A percentile compares a stretch with the other conserved stretches of the same genome.
Conservation (phyloP, 163 green algal genomes). For the Smithsoniella earleae region DNA sequence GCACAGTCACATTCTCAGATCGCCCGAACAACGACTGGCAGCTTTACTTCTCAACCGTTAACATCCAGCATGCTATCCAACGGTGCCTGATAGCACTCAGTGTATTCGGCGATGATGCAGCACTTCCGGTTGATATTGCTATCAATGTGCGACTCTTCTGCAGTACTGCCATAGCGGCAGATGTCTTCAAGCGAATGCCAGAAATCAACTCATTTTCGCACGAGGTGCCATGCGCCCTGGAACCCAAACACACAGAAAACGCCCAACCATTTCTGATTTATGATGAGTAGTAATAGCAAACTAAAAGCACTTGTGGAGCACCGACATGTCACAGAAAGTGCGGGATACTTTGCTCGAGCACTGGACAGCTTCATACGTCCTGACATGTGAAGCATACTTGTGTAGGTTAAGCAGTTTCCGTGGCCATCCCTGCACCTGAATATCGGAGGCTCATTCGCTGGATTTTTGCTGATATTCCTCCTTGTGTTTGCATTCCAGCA, state of each 20-base stretch:
- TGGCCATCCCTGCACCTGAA: constrained; percentile 13
- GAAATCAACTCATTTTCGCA: too few relatives aligned
- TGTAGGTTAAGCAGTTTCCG: constrained; percentile 10
- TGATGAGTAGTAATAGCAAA: too few relatives aligned
- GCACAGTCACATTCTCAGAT: background rate
- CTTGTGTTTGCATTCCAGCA: constrained; percentile 26
- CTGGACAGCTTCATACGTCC: too few relatives aligned
- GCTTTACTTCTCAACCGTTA: background rate
- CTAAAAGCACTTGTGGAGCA: too few relatives aligned
- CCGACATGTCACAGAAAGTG: too few relatives aligned
- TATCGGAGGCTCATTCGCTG: background rate
- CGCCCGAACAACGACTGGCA: constrained; percentile 5
- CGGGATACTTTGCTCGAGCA: too few relatives aligned
- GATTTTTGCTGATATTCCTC: constrained; percentile 24
- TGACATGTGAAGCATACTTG: too few relatives aligned
- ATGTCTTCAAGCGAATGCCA: too few relatives aligned
- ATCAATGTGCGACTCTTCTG: background rate
- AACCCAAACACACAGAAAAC: too few relatives aligned
- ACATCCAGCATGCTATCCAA: background rate
- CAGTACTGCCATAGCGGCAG: too few relatives aligned
- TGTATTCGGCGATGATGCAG: background rate
- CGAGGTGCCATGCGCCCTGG: too few relatives aligned
- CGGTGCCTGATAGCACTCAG: background rate
- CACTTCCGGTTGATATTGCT: background rate
- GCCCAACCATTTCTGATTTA: too few relatives aligned